phyloP scores from a whole-genome alignment of 371 early-diverging fungal genomes.

The Saksenaea vasiformis region DNA sequence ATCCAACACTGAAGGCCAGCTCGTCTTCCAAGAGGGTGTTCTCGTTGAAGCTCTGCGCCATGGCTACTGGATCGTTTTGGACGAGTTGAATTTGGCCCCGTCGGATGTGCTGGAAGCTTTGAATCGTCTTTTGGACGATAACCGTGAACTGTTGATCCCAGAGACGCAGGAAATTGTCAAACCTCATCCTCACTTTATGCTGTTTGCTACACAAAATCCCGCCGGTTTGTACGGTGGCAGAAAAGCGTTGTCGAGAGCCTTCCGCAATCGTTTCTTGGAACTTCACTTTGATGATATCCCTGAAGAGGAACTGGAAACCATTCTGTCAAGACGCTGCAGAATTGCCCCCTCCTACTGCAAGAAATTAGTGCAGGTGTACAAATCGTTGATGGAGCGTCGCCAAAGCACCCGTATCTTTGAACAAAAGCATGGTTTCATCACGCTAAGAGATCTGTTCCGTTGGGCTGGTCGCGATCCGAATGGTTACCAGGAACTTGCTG shows the following conservation, averaged over 20 bases:
- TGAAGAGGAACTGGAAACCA: slow-evolving; percentile 84
- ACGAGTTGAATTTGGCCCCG: slow-evolving; percentile 99
- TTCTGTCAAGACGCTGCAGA: slow-evolving; percentile 80
- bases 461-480: slow-evolving; percentile 93
- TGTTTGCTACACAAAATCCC: slow-evolving; percentile 99
- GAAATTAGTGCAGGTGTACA: slow-evolving; percentile 88
- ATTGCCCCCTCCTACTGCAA: slow-evolving; percentile 92
- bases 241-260: slow-evolving; percentile 98
- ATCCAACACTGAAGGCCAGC: slow-evolving; percentile 75
- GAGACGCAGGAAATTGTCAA: slow-evolving; percentile 96
- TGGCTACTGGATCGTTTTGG: slow-evolving; percentile 99
- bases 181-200: slow-evolving; percentile 97
- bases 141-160: slow-evolving; percentile 96
- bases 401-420: slow-evolving; percentile 90
- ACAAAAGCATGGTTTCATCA: slow-evolving; percentile 92
- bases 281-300: slow-evolving; percentile 96
- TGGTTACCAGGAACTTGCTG: slow-evolving; percentile 82
- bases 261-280: slow-evolving; percentile 99
- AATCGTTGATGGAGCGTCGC: slow-evolving; percentile 78
- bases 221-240: slow-evolving; percentile 99
- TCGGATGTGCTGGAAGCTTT: slow-evolving; percentile 99
- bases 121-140: slow-evolving; percentile 99
- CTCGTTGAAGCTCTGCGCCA: slow-evolving; percentile 95
- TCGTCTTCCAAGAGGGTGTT: slow-evolving; percentile 97
- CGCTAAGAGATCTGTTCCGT: slow-evolving; percentile 97